Percentiles rank a stretch among this genome's conserved stretches.
phyloP scores from a whole-genome alignment of 305 asterid species.

The Solanum hybrid region DNA sequence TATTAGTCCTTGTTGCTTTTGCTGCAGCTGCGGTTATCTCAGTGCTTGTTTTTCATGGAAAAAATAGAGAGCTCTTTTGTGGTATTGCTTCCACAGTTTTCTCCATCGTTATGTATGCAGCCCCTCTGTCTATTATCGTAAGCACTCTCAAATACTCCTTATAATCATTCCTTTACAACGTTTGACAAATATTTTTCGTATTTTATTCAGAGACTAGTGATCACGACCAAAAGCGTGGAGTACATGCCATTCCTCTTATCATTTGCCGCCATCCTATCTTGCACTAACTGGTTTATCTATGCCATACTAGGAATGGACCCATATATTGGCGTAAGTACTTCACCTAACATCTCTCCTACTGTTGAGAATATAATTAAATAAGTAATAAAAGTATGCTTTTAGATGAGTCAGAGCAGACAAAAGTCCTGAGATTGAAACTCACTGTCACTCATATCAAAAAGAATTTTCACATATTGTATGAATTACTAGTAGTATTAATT shows the following conservation, averaged over 20 bases:
- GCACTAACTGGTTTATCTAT: slow-evolving; percentile 31
- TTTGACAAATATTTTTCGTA: no score
- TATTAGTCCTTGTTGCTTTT: slow-evolving; percentile 13
- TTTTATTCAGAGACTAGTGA: slow-evolving; percentile 21
- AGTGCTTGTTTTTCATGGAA: slow-evolving; percentile 10
- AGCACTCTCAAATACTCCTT: background rate
- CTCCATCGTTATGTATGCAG: slow-evolving; percentile 29
- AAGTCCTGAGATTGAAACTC: no score
- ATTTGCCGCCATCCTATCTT: slow-evolving; percentile 30
- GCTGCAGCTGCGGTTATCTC: slow-evolving; percentile 15
- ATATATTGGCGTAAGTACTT: background rate
- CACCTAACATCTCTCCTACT: no score
- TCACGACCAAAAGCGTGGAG: slow-evolving; percentile 45
- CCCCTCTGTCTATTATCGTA: slow-evolving; percentile 30
- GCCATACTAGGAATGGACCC: slow-evolving; percentile 14
- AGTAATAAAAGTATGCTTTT: background rate
- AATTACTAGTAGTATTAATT: background rate
- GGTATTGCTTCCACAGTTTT: slow-evolving; percentile 23
- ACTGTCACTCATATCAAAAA: no score
- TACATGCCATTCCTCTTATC: slow-evolving; percentile 16
- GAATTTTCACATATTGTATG: background rate
- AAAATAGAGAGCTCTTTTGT: slow-evolving; percentile 10
- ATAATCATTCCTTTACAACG: background rate
- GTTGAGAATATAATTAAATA: background rate
- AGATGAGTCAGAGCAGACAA: background rate